Percentiles rank a stretch among this genome's conserved stretches.
These are phyloP conservation scores for Phaseolus lunatus DNA, from an alignment of 306 rosid genomes.

Conservation along the genomic window DNA sequence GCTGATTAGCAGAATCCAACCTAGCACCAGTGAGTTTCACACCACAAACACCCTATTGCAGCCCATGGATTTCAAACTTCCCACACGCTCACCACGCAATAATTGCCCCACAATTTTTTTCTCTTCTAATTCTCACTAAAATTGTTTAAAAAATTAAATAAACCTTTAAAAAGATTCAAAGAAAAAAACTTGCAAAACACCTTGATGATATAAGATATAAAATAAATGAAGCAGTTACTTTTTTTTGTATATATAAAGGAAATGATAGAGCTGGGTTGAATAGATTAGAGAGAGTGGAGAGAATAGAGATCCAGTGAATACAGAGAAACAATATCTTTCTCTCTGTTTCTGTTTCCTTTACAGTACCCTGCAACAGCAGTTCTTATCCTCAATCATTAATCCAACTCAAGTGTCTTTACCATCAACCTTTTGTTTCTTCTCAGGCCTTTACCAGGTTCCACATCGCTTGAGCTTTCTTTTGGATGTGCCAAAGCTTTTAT, in stretches of 20 bases:
- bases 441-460: slow-evolving; percentile 44
- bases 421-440: slow-evolving; percentile 40
- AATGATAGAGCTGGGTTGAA: neutral
- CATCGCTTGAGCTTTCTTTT: slow-evolving; percentile 41
- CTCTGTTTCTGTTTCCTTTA: slow-evolving; percentile 34
- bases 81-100: neutral
- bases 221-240: neutral
- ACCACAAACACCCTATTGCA: neutral
- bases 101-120: neutral
- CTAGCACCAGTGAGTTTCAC: neutral
- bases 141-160: no score
- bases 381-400: slow-evolving; percentile 37
- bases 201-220: no score
- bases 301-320: slow-evolving; percentile 40
- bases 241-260: neutral
- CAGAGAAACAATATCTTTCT: slow-evolving; percentile 44
- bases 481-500: slow-evolving; percentile 44
- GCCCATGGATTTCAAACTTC: neutral
- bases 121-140: no score
- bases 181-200: no score
- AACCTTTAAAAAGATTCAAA: no score
- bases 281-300: neutral
- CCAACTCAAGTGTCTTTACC: neutral
- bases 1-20: neutral
- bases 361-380: slow-evolving; percentile 13